Base-by-base conservation (phyloP, 805 yeast genomes). In the Wickerhamiella musiphila region DNA sequence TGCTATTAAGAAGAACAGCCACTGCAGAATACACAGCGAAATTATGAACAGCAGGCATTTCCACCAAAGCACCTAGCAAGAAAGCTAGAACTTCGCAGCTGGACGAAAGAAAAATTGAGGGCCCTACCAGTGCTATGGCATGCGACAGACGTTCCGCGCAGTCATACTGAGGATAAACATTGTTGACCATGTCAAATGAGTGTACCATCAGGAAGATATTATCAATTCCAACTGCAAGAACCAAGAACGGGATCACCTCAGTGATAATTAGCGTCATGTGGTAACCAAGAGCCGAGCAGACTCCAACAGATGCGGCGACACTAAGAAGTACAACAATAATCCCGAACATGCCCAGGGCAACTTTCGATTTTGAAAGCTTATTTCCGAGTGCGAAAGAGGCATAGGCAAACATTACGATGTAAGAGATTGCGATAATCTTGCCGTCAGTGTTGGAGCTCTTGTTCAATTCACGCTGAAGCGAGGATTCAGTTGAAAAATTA, bases 1-100 rank as follows among this genome's bases (percentile, higher is more conserved):
- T 26, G 1, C 86, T 73, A 49, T 86, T 84, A 44, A 79, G 57
- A 5, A 77, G 46, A 3, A 86, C 74, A 0, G 96, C 86, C 12
- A 82, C 77, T 0, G 94, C 84, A 5, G 93, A 79, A 48, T 81
- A 90, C 10, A 78, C 54, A 0, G 98, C 95, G 61, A 86, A 86
- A 52, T 84, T 90, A 40, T 76, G 66, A 13, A 86, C 96, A 0
- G 96, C 96, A 1, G 96, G 96, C 95, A 90, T 90, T 9, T 74
- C 65, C 5, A 90, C 95, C 4, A 62, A 53, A 1, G 92, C 62
- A 0, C 94, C 94, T 26, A 86, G 57, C 6, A 70, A 53, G 46
- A 86, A 83, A 46, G 93, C 78, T 6, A 71, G 59, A n/a, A 74
- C 61, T 46, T 90, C 95, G 28, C 84, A 69, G 1, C 72, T 42